Base-by-base conservation (phyloP, 2,329 filamentous ascomycete species). In the Pseudohalonectria lignicola region DNA sequence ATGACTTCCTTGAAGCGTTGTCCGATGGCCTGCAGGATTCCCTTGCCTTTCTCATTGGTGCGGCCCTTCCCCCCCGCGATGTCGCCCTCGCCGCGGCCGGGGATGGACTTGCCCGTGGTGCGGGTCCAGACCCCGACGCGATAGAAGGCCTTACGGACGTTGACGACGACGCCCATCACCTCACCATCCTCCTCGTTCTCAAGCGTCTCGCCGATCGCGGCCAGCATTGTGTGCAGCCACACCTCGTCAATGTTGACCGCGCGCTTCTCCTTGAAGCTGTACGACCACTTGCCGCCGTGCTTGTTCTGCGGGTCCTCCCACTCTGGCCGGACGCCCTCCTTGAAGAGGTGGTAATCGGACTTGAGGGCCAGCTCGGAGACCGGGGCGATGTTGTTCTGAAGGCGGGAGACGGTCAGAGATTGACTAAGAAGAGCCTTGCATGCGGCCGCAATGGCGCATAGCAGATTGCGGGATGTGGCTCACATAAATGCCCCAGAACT, bases 401-500 rank as follows among this genome's bases (percentile, higher is more conserved):
- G 23, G 12, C 23, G 12, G 23, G 12, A 8, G 23, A 26, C 12
- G 23, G 23, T 26, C 23, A 26, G 23, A 26, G 8, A 7, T 26
- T n/a, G n/a, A n/a, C n/a, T n/a, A n/a, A n/a, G n/a, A n/a, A n/a
- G n/a, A n/a, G n/a, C n/a, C n/a, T n/a, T n/a, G n/a, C n/a, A n/a
- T n/a, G n/a, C n/a, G n/a, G n/a, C n/a, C n/a, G n/a, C n/a, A n/a
- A n/a, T n/a, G n/a, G n/a, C n/a, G n/a, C n/a, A n/a, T n/a, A n/a
- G n/a, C n/a, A n/a, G n/a, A 12, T 26, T 26, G 23, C 23, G 8
- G 23, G 23, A 26, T 26, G 23, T 26, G 23, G 71, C 88, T 60
- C 74, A 98, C 93, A 64, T 96, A 96, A 59, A 98, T 86, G 43
- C 92, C 92, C 92, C 92, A 98, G 66, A 98, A 98, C 63, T 98